Evolutionary conservation across 768 basidiomycete genomes (phyloP).

Genomic region (Tephrocybe sp.): DNA sequence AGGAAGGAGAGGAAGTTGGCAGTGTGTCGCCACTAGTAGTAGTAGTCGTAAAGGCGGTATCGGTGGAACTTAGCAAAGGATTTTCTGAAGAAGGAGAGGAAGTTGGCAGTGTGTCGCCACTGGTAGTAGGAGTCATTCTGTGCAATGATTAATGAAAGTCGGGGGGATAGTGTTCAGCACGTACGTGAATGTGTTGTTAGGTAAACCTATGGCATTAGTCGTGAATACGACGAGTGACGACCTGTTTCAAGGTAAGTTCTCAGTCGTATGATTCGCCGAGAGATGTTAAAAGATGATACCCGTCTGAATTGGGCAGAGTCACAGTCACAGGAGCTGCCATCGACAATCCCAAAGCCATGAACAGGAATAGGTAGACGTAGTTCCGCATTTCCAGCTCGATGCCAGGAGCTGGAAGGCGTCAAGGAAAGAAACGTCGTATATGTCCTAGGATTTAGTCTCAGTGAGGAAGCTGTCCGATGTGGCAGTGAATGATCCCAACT

Average conservation of each 20-base stretch:
- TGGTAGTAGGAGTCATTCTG: constrained; percentile 5
- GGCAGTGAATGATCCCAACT: constrained; percentile 13
- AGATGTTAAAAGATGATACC: neutral
- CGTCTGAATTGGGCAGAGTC: constrained; percentile 6
- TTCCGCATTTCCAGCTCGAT: constrained; percentile 9
- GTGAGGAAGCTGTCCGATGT: constrained; percentile 14
- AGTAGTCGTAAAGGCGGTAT: no score
- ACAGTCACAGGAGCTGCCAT: constrained; percentile 7
- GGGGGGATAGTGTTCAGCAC: neutral
- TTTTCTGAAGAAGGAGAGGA: constrained; percentile 6
- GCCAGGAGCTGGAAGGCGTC: constrained; percentile 5
- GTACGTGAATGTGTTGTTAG: constrained; percentile 3
- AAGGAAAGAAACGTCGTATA: constrained; percentile 6
- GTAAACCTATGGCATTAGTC: constrained; percentile 2
- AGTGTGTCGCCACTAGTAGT: constrained; percentile 9
- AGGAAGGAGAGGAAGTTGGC: constrained; percentile 8
- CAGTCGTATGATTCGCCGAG: neutral
- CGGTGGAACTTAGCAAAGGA: neutral
- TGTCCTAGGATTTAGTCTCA: constrained; percentile 6
- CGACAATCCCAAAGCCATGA: neutral
- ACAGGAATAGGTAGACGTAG: neutral
- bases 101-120: constrained; percentile 8
- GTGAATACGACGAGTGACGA: constrained; percentile 2
- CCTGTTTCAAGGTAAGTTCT: neutral
- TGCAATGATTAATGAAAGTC: neutral